Percentiles rank a stretch among this genome's conserved stretches.
These are phyloP conservation scores for Orychophragmus violaceus DNA, from an alignment of 345 rosid species.

Conservation along the genomic window DNA sequence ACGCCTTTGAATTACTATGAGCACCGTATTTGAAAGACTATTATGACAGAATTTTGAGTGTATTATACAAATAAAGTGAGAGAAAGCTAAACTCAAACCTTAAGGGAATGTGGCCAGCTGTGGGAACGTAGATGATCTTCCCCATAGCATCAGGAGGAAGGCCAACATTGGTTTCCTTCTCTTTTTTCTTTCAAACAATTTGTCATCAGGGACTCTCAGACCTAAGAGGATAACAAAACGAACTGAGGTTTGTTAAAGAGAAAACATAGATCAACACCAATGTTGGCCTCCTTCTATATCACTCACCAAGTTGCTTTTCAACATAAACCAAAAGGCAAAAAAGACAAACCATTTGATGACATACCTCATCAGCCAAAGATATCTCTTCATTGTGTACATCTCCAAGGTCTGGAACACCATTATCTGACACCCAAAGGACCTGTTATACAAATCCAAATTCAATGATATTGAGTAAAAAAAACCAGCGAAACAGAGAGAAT, in stretches of 20 bases:
- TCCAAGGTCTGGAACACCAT: constrained; percentile 92
- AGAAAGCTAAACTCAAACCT: constrained; percentile 42
- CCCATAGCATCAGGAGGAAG: constrained; percentile 99
- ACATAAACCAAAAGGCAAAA: neutral
- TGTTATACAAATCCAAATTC: constrained; percentile 26
- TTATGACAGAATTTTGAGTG: neutral
- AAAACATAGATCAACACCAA: too few relatives aligned
- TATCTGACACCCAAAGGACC: constrained; percentile 88
- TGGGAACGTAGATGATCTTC: constrained; percentile 82
- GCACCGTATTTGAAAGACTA: neutral
- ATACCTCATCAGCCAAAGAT: constrained; percentile 86
- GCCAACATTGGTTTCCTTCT: too few relatives aligned
- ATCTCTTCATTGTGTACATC: constrained; percentile 60
- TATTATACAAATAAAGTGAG: neutral
- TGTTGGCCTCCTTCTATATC: constrained; percentile 97
- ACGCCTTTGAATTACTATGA: neutral
- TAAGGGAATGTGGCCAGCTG: constrained; percentile 95
- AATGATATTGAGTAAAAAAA: constrained; percentile 8
- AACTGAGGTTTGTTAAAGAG: too few relatives aligned
- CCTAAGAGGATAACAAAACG: too few relatives aligned
- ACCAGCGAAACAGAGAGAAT: neutral
- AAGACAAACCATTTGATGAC: constrained; percentile 21
- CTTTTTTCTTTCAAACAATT: too few relatives aligned
- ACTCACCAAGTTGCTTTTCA: constrained; percentile 82
- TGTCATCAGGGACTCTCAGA: too few relatives aligned